Conservation (phyloP, 768 basidiomycete species). For the Macrolepiota dolichaula region DNA sequence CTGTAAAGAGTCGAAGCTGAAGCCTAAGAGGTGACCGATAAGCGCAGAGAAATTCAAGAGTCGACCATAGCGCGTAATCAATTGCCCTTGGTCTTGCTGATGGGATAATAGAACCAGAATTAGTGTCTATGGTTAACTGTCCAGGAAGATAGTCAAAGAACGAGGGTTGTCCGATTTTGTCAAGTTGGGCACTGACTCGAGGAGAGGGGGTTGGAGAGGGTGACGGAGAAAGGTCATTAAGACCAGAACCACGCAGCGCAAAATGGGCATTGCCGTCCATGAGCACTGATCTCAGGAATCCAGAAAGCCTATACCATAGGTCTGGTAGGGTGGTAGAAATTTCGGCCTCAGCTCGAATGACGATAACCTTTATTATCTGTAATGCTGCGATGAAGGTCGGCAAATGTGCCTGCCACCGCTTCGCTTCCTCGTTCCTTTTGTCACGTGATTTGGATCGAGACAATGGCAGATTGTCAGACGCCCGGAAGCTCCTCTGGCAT, state of each 20-base stretch:
- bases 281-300: constrained; percentile 48
- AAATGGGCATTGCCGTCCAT: constrained; percentile 63
- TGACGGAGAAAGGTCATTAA: constrained; percentile 39
- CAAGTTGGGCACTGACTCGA: constrained; percentile 38
- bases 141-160: constrained; percentile 25
- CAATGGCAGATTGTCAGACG: constrained; percentile 17
- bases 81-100: constrained; percentile 49
- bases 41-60: constrained; percentile 62
- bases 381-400: constrained; percentile 48
- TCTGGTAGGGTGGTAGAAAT: constrained; percentile 51
- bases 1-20: constrained; percentile 63
- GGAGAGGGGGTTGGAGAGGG: constrained; percentile 55
- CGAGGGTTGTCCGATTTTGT: constrained; percentile 22
- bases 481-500: constrained; percentile 36
- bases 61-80: constrained; percentile 73
- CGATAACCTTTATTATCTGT: constrained; percentile 65
- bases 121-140: constrained; percentile 18
- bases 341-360: constrained; percentile 61
- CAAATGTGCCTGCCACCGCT: constrained; percentile 29
- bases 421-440: constrained; percentile 20
- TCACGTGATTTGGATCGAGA: constrained; percentile 46
- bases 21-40: constrained; percentile 60
- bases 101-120: constrained; percentile 14
- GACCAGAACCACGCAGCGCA: constrained; percentile 29
- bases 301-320: constrained; percentile 61